phyloP scores from a whole-genome alignment of 768 basidiomycete genomes.

The Suillus discolor region DNA sequence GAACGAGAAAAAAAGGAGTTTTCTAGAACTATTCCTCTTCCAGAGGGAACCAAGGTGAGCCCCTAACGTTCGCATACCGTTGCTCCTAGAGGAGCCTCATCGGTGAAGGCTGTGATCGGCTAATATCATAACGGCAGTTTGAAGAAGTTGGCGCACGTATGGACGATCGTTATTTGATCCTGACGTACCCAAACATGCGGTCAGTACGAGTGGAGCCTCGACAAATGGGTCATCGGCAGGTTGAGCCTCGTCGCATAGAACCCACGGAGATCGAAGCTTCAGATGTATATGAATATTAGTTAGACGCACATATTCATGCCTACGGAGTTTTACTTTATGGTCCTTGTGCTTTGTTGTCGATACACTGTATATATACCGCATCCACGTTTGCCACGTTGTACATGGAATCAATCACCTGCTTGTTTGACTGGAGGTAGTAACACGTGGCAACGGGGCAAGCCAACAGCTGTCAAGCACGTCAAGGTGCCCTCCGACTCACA shows the following conservation, averaged over 20 bases:
- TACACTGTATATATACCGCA: constrained; percentile 13
- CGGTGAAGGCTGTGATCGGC: constrained; percentile 6
- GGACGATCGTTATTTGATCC: constrained; percentile 58
- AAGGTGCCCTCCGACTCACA: not conserved
- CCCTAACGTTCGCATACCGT: not conserved
- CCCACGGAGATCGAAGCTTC: constrained; percentile 34
- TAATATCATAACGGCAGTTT: constrained; percentile 46
- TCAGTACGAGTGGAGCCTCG: constrained; percentile 37
- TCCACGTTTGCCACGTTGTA: constrained; percentile 7
- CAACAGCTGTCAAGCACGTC: not conserved
- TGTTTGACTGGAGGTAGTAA: not conserved
- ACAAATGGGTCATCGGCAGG: constrained; percentile 22
- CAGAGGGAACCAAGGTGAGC: constrained; percentile 71
- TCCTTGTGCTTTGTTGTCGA: constrained; percentile 14
- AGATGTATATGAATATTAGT: constrained; percentile 35
- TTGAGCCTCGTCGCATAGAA: constrained; percentile 33
- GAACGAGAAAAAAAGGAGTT: constrained; percentile 66
- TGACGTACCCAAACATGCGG: constrained; percentile 61
- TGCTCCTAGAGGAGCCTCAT: not conserved
- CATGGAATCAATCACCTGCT: not conserved
- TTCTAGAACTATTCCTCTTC: constrained; percentile 68
- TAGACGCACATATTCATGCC: constrained; percentile 12
- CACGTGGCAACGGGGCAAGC: not conserved
- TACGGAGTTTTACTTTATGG: constrained; percentile 13
- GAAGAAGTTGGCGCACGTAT: constrained; percentile 73